A percentile compares a stretch with the other conserved stretches of the same genome.
Evolutionary conservation across 495 filamentous ascomycete species (phyloP).

Genomic region (Penicillium lividum): DNA sequence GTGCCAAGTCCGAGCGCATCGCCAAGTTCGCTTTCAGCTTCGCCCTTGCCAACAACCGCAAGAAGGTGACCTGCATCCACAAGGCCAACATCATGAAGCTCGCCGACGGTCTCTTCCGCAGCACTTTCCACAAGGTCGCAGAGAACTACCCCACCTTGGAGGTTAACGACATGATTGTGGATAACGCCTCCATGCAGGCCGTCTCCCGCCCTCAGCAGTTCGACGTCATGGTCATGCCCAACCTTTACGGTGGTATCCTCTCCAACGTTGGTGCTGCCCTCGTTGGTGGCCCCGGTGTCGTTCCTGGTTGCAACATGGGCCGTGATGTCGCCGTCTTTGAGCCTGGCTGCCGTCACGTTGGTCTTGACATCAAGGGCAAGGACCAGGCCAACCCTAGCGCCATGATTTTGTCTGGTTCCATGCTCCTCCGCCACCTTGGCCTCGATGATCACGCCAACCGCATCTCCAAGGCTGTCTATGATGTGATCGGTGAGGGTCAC

Average conservation of each 20-base stretch:
- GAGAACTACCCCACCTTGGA: conserved; percentile 92
- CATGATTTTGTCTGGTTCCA: conserved; percentile 88
- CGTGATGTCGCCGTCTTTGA: conserved; percentile 98
- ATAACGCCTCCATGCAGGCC: conserved; percentile 99
- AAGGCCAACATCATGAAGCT: conserved; percentile 99
- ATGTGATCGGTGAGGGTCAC: conserved; percentile 89
- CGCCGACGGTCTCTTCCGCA: conserved; percentile 96
- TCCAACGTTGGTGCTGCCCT: conserved; percentile 98
- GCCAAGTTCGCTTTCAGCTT: conserved; percentile 98
- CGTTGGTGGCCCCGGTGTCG: conserved; percentile 96
- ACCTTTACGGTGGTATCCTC: conserved; percentile 97
- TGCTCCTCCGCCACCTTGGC: conserved; percentile 94
- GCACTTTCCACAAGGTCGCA: conserved; percentile 89
- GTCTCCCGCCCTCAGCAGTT: conserved; percentile 96
- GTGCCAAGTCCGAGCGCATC: conserved; percentile 97
- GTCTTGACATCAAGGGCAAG: conserved; percentile 98
- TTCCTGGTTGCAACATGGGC: conserved; percentile 99
- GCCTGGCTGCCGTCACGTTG: conserved; percentile 97
- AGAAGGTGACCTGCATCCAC: conserved; percentile 99
- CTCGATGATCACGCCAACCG: conserved; percentile 97
- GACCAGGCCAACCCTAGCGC: conserved; percentile 98
- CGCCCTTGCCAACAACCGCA: conserved; percentile 94
- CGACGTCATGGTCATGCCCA: conserved; percentile 99
- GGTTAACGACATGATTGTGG: conserved; percentile 98
- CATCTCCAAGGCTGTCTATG: conserved; percentile 96